These are phyloP conservation scores for Rhynchospora tenuis DNA, from an alignment of 176 grass and related monocot genomes.

Conservation along the genomic window DNA sequence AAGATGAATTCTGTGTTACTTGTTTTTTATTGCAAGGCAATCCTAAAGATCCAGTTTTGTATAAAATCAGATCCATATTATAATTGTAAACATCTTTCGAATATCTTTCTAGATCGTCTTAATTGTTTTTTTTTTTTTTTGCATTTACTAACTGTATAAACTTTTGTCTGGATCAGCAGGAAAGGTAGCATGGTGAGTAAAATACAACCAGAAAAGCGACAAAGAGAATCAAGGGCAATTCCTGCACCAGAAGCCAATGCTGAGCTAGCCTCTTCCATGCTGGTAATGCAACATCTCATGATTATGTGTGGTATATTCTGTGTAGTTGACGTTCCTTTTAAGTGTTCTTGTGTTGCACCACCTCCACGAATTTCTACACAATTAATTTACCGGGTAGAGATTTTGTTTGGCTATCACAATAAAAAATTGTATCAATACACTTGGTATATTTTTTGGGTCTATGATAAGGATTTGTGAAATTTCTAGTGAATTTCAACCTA, in stretches of 20 bases:
- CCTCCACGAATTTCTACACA: background rate
- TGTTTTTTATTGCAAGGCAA: background rate
- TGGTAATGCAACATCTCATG: slow-evolving; percentile 42
- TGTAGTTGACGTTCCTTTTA: background rate
- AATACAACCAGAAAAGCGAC: slow-evolving; percentile 47
- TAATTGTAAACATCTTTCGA: background rate
- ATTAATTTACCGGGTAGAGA: background rate
- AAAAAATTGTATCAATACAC: background rate
- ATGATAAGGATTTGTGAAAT: background rate
- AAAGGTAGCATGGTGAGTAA: slow-evolving; percentile 54
- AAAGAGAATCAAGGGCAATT: slow-evolving; percentile 74
- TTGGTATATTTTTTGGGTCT: background rate
- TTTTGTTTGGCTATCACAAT: background rate
- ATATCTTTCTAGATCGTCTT: background rate
- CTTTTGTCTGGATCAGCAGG: slow-evolving; percentile 54
- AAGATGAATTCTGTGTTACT: background rate
- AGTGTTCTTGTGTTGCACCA: background rate
- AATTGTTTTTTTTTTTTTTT: background rate
- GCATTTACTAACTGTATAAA: slow-evolving; percentile 11
- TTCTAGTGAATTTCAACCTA: background rate
- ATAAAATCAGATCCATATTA: background rate
- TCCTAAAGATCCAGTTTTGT: background rate
- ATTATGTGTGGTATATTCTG: background rate
- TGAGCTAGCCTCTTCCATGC: slow-evolving; percentile 83
- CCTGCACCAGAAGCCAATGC: slow-evolving; percentile 98